A percentile compares a stretch with the other conserved stretches of the same genome.
Conservation (phyloP, 768 basidiomycete species). For the Kockovaella imperatae region DNA sequence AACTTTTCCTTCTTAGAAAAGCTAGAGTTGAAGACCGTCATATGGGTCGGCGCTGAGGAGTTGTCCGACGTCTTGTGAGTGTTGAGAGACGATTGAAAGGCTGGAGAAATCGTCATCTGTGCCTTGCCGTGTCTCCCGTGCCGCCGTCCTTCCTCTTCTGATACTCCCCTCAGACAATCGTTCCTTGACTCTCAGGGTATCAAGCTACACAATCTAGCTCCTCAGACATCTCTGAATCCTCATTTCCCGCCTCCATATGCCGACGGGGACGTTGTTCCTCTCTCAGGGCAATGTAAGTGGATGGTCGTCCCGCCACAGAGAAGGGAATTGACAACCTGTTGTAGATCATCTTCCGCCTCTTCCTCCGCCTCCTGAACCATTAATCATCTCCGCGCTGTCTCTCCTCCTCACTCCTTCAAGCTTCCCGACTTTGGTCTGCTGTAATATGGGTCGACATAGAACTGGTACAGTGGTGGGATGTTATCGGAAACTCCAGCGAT, state of each 20-base stretch:
- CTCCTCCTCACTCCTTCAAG: slow-evolving; percentile 41
- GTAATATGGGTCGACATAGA: slow-evolving; percentile 44
- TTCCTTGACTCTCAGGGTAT: slow-evolving; percentile 43
- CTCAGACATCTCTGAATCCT: slow-evolving; percentile 34
- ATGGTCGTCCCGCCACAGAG: neutral
- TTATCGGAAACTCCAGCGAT: slow-evolving; percentile 44
- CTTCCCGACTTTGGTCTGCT: slow-evolving; percentile 44
- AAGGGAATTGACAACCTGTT: neutral
- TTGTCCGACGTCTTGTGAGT: slow-evolving; percentile 42
- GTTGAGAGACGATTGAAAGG: neutral
- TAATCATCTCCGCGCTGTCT: slow-evolving; percentile 45
- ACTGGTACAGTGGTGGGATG: slow-evolving; percentile 44
- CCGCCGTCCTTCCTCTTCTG: neutral
- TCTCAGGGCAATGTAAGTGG: slow-evolving; percentile 29
- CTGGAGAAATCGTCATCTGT: neutral
- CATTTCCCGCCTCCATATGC: slow-evolving; percentile 39
- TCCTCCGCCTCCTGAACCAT: slow-evolving; percentile 42
- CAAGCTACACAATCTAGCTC: slow-evolving; percentile 40
- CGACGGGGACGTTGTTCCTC: slow-evolving; percentile 31
- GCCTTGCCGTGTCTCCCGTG: neutral
- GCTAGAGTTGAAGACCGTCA: slow-evolving; percentile 41
- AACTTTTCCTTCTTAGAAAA: slow-evolving; percentile 52
- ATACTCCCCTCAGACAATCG: slow-evolving; percentile 13
- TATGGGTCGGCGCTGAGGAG: slow-evolving; percentile 47
- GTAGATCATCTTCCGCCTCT: slow-evolving; percentile 37